Conservation (phyloP, 306 rosid genomes). For the Lithocarpus polystachyus region DNA sequence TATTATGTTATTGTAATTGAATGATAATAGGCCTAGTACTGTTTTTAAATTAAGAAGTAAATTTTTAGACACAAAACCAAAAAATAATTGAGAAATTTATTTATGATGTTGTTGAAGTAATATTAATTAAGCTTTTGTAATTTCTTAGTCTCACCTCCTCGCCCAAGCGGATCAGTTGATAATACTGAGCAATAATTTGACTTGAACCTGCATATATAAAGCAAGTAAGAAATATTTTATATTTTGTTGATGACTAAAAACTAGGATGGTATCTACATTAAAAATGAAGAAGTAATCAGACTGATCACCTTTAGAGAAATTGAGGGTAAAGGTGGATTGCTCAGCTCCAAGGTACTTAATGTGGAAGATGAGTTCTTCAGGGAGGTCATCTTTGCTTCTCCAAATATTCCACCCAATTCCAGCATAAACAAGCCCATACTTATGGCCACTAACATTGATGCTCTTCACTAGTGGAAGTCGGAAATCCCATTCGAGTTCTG, state of each 20-base stretch:
- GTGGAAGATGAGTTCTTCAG: constrained; percentile 60
- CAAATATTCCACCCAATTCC: constrained; percentile 77
- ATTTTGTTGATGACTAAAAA: no score
- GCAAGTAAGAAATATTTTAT: background rate
- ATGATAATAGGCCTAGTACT: no score
- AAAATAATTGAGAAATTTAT: no score
- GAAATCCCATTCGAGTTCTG: constrained; percentile 85
- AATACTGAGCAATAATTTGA: constrained; percentile 37
- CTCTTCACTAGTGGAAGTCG: constrained; percentile 77
- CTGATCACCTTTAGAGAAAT: constrained; percentile 30
- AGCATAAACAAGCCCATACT: constrained; percentile 81
- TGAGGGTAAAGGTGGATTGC: constrained; percentile 38
- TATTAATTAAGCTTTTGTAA: background rate
- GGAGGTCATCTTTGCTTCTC: constrained; percentile 62
- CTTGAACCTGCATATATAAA: constrained; percentile 26
- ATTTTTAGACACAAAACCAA: no score
- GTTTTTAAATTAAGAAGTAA: no score
- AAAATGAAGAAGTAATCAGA: background rate
- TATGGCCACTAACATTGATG: constrained; percentile 83
- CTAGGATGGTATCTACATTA: background rate
- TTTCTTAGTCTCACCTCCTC: constrained; percentile 14
- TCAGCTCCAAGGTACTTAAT: constrained; percentile 40
- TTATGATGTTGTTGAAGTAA: no score
- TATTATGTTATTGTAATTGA: no score
- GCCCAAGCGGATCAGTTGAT: constrained; percentile 32